These are phyloP conservation scores for Goffeauzyma gilvescens DNA, from an alignment of 768 basidiomycete species.

Conservation along the genomic window DNA sequence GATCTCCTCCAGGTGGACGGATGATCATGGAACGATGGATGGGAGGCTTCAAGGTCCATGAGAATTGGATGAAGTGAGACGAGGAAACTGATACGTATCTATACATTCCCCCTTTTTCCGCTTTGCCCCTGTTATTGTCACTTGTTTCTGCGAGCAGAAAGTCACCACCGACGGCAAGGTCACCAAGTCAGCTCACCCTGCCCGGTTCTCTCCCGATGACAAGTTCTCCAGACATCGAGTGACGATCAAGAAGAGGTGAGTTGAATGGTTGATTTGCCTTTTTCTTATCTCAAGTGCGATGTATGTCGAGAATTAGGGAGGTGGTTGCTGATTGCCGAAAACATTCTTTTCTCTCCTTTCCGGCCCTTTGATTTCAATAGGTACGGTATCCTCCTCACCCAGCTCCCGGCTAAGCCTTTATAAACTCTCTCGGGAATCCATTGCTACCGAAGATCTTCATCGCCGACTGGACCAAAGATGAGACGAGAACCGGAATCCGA, in stretches of 20 bases:
- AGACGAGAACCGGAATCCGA: too few species aligned
- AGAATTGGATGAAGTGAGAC: background rate
- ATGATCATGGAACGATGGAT: too few species aligned
- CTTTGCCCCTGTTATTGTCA: background rate
- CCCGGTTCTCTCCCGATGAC: slow-evolving; percentile 97
- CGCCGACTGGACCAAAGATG: too few species aligned
- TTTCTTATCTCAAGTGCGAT: background rate
- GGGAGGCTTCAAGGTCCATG: background rate
- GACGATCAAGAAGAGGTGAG: slow-evolving; percentile 71
- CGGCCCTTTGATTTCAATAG: slow-evolving; percentile 11
- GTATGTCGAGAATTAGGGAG: background rate
- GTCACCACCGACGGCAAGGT: slow-evolving; percentile 55
- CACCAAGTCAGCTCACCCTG: slow-evolving; percentile 93
- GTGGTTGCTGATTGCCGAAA: background rate
- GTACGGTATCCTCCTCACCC: slow-evolving; percentile 69
- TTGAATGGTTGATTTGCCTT: background rate
- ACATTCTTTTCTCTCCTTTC: background rate
- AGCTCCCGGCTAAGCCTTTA: slow-evolving; percentile 72
- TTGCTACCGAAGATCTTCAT: too few species aligned
- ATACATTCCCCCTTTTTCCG: background rate
- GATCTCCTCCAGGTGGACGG: too few species aligned
- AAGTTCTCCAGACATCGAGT: slow-evolving; percentile 97
- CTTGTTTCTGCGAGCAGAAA: slow-evolving; percentile 44
- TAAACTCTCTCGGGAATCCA: too few species aligned
- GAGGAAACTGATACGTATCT: background rate